A percentile compares a stretch with the other conserved stretches of the same genome.
phyloP scores from a whole-genome alignment of 441 rosid species.

The Populus trichocarpa region DNA sequence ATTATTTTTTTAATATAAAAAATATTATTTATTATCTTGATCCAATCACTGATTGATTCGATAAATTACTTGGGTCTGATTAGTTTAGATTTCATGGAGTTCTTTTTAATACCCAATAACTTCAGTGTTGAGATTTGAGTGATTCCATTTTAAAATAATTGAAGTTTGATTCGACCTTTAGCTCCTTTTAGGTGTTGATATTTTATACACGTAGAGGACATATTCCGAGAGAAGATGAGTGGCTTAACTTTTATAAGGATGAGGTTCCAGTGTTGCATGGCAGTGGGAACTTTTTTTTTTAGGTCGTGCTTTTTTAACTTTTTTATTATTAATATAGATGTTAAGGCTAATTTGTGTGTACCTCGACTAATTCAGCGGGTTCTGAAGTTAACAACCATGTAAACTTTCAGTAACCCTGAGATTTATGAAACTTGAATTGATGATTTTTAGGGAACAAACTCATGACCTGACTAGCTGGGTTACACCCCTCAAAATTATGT shows the following conservation, averaged over 20 bases:
- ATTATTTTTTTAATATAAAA: too few relatives aligned
- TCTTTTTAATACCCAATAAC: too few relatives aligned
- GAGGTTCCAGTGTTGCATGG: neutral
- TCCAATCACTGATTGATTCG: too few relatives aligned
- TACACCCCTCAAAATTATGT: too few relatives aligned
- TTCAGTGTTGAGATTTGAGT: too few relatives aligned
- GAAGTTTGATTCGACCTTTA: neutral
- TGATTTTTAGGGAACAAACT: rapidly evolving
- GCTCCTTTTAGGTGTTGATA: neutral
- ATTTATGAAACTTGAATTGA: rapidly evolving
- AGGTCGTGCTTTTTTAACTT: too few relatives aligned
- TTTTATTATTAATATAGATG: too few relatives aligned
- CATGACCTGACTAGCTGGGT: rapidly evolving
- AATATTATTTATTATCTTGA: too few relatives aligned
- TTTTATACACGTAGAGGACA: neutral
- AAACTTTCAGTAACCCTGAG: rapidly evolving
- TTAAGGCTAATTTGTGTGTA: rapidly evolving
- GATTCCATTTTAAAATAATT: too few relatives aligned
- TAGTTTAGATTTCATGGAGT: too few relatives aligned
- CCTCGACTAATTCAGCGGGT: rapidly evolving
- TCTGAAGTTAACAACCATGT: rapidly evolving
- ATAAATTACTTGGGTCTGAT: too few relatives aligned
- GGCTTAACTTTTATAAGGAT: neutral
- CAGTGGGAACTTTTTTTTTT: too few relatives aligned
- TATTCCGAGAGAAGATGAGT: neutral